Evolutionary conservation across 23 red algal species (phyloP), one percentile per base, ranked within the genome.

Genomic region (Gracilaria vermiculophylla): DNA sequence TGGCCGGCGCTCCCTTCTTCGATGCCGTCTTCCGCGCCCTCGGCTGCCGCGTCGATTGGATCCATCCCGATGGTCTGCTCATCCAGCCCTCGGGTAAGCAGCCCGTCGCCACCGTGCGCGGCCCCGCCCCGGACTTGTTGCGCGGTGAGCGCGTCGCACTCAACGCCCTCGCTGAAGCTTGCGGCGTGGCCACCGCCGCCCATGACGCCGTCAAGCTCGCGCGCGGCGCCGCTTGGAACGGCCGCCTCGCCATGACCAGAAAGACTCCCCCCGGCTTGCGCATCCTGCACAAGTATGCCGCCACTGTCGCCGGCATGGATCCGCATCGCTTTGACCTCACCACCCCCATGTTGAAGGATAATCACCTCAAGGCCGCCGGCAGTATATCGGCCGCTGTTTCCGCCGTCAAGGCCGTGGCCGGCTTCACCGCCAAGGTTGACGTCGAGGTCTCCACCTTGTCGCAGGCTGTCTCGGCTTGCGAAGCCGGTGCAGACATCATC

Each of bases 191-290:
- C 47, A 98, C 87, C 2, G 62, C 62, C 29, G 89, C 88, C 1
- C 51, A 61, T 32, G 19, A 53, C 52, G 80, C 90, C 20, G 20
- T 33, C 13, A 20, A 45, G 43, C 27, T 85, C 31, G 92, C 80
- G 33, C 40, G 53, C 76, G 29, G 42, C 39, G 44, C 33, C 45
- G 51, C 65, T 47, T 98, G 96, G 96, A 58, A n/a, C 16, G 96
- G 96, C 15, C 20, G 57, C 0, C 54, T 98, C 14, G 92, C 96
- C n/a, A 92, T 87, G 28, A 98, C 96, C 24, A 45, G 96, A 13
- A 98, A 98, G 60, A 98, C 96, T 17, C 92, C 96, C 1, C 96
- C 96, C 14, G 96, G 96, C 19, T 93, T 98, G 49, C 96, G 96
- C 13, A 13, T 95, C 54, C 84, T 98, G 9, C 92, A 98, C 69